Conservation (phyloP, 176 grass and related monocot species). For the Juncus inflexus region DNA sequence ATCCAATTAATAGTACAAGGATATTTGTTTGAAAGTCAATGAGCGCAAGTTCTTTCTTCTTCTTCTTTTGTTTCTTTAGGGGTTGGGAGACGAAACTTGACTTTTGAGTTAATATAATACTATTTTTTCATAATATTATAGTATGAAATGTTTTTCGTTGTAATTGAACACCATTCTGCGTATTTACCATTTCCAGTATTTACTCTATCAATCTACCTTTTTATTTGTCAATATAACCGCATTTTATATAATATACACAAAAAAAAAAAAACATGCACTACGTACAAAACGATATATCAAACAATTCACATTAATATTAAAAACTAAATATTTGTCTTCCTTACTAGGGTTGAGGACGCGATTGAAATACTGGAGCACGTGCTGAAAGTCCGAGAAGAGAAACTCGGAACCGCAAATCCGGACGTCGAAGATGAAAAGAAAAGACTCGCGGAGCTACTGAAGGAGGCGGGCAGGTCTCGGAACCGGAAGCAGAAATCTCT, state of each 20-base stretch:
- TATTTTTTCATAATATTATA: conserved; percentile 2
- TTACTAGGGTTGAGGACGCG: conserved; percentile 77
- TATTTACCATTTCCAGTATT: too few relatives aligned
- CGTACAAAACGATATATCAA: too few relatives aligned
- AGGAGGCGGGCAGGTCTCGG: conserved; percentile 64
- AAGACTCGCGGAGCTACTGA: conserved; percentile 67
- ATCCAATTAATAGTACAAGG: too few relatives aligned
- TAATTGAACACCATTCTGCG: too few relatives aligned
- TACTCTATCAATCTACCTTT: too few relatives aligned
- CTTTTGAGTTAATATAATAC: background rate
- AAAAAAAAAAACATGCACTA: too few relatives aligned
- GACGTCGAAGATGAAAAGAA: conserved; percentile 96
- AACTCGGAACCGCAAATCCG: conserved; percentile 87
- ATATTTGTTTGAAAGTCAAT: too few relatives aligned
- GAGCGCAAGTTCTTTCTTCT: too few relatives aligned
- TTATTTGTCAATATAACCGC: too few relatives aligned
- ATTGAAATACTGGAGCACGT: conserved; percentile 92
- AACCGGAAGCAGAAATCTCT: conserved; percentile 90
- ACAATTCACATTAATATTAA: too few relatives aligned
- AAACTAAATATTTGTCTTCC: background rate
- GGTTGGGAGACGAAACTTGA: background rate
- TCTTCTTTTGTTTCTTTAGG: too few relatives aligned
- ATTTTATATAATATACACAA: too few relatives aligned
- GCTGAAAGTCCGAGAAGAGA: conserved; percentile 87
- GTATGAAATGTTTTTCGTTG: background rate